Evolutionary conservation across 2,329 filamentous ascomycete genomes (phyloP).

Genomic region (Penicillium fuscoglaucum): DNA sequence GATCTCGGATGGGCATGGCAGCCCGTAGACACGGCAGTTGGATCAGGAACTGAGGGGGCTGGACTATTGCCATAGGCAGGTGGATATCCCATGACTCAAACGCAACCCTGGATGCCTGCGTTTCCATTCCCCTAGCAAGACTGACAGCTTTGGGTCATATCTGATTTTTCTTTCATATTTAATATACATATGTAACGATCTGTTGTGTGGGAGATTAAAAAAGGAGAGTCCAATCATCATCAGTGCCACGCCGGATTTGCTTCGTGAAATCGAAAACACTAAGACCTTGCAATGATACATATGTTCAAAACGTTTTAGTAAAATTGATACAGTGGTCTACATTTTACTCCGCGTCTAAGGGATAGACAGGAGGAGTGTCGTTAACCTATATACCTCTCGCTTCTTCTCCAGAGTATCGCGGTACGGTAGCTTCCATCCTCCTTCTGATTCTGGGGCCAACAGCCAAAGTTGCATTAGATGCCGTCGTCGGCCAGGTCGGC

Average conservation of each 20-base stretch:
- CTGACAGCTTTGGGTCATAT: neutral
- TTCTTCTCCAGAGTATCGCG: conserved; percentile 29
- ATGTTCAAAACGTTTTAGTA: neutral
- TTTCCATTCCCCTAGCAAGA: conserved; percentile 24
- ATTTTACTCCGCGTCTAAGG: conserved; percentile 27
- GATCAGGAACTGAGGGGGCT: conserved; percentile 22
- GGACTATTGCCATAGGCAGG: conserved; percentile 26
- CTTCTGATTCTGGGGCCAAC: conserved; percentile 26
- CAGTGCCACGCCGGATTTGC: neutral
- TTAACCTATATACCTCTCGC: conserved; percentile 31
- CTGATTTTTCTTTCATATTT: too few relatives aligned
- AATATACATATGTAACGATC: too few relatives aligned
- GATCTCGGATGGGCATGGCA: conserved; percentile 29
- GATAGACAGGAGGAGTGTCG: conserved; percentile 27
- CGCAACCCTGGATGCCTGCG: conserved; percentile 23
- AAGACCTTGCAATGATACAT: neutral
- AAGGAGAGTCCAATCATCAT: too few relatives aligned
- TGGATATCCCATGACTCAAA: conserved; percentile 17
- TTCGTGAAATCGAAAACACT: neutral
- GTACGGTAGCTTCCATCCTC: conserved; percentile 31
- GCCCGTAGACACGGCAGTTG: conserved; percentile 25
- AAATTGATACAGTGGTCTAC: neutral
- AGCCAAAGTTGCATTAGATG: conserved; percentile 33
- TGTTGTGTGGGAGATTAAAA: too few relatives aligned
- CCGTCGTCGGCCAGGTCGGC: conserved; percentile 21